phyloP scores from a whole-genome alignment of 352 stramenopile genomes.

The Pythium myriotylum region DNA sequence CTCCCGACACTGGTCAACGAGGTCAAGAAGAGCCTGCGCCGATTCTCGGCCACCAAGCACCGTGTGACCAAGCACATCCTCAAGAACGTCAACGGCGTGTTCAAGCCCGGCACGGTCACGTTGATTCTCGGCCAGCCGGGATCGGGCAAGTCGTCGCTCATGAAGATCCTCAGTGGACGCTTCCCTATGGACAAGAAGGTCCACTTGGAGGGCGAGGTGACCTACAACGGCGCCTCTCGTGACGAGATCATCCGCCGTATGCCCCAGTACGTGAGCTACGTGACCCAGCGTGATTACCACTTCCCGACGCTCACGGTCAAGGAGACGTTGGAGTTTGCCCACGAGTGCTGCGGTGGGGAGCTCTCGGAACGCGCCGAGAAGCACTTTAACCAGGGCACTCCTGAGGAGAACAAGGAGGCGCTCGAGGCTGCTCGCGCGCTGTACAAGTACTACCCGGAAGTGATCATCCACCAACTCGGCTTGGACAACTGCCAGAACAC shows the following conservation, averaged over 20 bases:
- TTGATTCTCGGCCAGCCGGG: slow-evolving; percentile 24
- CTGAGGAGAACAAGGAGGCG: slow-evolving; percentile 28
- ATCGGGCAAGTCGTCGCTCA: slow-evolving; percentile 38
- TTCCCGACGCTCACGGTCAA: slow-evolving; percentile 31
- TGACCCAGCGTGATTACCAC: slow-evolving; percentile 30
- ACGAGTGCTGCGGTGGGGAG: slow-evolving; percentile 15
- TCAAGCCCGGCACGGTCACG: slow-evolving; percentile 33
- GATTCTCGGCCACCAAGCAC: slow-evolving; percentile 18
- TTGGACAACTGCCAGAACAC: slow-evolving; percentile 47
- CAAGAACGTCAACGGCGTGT: slow-evolving; percentile 30
- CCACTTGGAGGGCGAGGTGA: slow-evolving; percentile 42
- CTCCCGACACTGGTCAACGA: slow-evolving; percentile 22
- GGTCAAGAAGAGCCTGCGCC: slow-evolving; percentile 4
- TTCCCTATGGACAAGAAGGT: slow-evolving; percentile 54
- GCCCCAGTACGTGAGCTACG: slow-evolving; percentile 52
- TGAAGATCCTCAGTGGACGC: slow-evolving; percentile 57
- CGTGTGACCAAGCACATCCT: slow-evolving; percentile 34
- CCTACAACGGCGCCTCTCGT: slow-evolving; percentile 47
- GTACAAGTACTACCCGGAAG: slow-evolving; percentile 32
- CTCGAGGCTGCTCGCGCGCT: slow-evolving; percentile 14
- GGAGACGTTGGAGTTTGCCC: slow-evolving; percentile 31
- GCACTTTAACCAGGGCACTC: slow-evolving; percentile 35
- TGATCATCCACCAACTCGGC: slow-evolving; percentile 38
- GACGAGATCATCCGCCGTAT: slow-evolving; percentile 36
- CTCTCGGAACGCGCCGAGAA: slow-evolving; percentile 31